phyloP scores from a whole-genome alignment of 768 basidiomycete genomes.

The Suillus ampliporus region DNA sequence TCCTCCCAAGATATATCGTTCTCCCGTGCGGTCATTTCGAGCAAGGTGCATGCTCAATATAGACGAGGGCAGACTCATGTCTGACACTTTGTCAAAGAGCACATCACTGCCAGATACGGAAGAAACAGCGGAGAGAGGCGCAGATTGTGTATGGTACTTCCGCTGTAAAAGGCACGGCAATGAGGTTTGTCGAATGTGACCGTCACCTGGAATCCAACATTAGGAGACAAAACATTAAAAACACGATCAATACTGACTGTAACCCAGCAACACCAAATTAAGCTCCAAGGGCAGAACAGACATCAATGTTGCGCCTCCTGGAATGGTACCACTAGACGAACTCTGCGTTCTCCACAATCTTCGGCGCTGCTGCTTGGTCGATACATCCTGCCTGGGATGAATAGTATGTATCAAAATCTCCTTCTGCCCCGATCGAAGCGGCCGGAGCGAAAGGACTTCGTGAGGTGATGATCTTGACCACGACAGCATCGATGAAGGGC shows the following conservation, averaged over 20 bases:
- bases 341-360: constrained; percentile 5
- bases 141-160: background rate
- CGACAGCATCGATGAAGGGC: constrained; percentile 2
- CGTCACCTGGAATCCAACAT: constrained; percentile 50
- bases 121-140: background rate
- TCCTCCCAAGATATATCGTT: constrained; percentile 73
- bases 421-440: constrained; percentile 6
- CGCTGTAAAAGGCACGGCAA: constrained; percentile 36
- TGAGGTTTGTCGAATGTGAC: constrained; percentile 52
- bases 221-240: background rate
- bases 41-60: constrained; percentile 55
- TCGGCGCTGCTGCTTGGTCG: constrained; percentile 1
- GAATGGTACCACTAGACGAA: constrained; percentile 1
- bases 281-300: constrained; percentile 61
- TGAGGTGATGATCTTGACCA: constrained; percentile 8
- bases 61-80: constrained; percentile 52
- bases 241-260: constrained; percentile 48
- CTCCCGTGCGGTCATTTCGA: constrained; percentile 61
- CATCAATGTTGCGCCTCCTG: constrained; percentile 34
- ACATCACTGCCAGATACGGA: constrained; percentile 14
- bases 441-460: constrained; percentile 1
- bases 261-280: constrained; percentile 65
- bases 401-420: constrained; percentile 1
- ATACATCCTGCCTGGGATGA: background rate
- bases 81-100: constrained; percentile 46